These are phyloP conservation scores for Astragalus glycyphyllos DNA, from an alignment of 306 rosid species.

Conservation along the genomic window DNA sequence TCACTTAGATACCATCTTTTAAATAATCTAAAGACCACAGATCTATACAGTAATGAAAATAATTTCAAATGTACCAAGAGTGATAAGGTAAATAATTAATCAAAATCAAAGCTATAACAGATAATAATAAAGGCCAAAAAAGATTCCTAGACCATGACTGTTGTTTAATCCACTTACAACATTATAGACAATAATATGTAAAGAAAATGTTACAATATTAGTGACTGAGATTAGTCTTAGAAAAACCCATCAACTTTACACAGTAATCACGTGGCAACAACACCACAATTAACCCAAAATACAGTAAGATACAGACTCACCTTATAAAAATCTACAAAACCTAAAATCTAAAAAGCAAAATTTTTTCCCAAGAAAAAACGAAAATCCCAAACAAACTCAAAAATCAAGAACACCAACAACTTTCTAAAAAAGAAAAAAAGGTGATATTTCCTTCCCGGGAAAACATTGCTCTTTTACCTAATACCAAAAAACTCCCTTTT, in stretches of 20 bases:
- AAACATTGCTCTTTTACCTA: conserved; percentile 1
- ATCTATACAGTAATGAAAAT: conserved; percentile 29
- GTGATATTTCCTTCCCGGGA: neutral
- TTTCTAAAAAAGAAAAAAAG: conserved; percentile 3
- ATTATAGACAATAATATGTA: conserved; percentile 3
- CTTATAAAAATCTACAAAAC: neutral
- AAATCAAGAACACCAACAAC: conserved; percentile 25
- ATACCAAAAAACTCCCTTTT: neutral
- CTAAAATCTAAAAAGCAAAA: conserved; percentile 4
- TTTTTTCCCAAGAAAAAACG: neutral
- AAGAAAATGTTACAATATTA: conserved; percentile 28
- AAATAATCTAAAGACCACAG: neutral
- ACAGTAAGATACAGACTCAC: conserved; percentile 7
- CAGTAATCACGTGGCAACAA: conserved; percentile 45
- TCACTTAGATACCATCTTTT: neutral
- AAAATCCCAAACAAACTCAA: conserved; percentile 38
- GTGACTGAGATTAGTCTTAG: conserved; percentile 44
- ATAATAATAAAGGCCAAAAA: conserved; percentile 16
- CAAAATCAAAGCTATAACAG: neutral
- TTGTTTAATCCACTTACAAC: conserved; percentile 32
- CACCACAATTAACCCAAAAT: conserved; percentile 16
- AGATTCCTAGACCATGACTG: conserved; percentile 33
- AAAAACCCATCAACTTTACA: conserved; percentile 45
- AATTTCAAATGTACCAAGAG: conserved; percentile 25
- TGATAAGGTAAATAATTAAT: conserved; percentile 6